Base-by-base conservation (phyloP, 2,329 filamentous ascomycete species). In the Diaporthe eres region DNA sequence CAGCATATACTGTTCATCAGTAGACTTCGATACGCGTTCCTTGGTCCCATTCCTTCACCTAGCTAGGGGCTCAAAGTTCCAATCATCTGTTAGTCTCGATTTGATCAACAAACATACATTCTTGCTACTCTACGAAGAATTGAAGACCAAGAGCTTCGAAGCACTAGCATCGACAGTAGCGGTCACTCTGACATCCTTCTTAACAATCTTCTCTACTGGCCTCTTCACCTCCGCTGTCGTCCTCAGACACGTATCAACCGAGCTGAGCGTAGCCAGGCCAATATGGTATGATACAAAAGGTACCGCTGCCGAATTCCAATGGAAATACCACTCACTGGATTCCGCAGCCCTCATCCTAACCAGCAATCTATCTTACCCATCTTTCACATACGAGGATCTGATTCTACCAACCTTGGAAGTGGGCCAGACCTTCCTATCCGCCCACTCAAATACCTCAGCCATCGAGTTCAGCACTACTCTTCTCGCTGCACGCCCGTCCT, bases 321-420 rank as follows among this genome's bases (percentile, higher is more conserved):
- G 22, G 19, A 2, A 31, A 37, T 34, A 60, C 57, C n/a, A 39
- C 19, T n/a, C 57, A 15, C 4, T 60, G 4, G 3, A 6, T 5
- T 25, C 34, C 2, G 31, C 57, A 25, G 57, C 34, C 1, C 34
- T 60, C 19, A 60, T 60, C 34, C 22, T 60, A 9, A 12, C 34
- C 34, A 42, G 2, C 57, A 60, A 60, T 25, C 22, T 60, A 17
- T 39, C 57, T 9, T 60, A 60, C 6, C 22, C 57, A 19, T 39
- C 57, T 60, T 60, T 60, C 57, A 60, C 57, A 12, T 60, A 60
- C 34, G 57, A 60, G 4, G 57, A 60, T 25, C 34, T 60, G 34
- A 25, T 60, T 42, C 34, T 60, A 15, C 57, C 57, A 25, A 39
- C 34, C 1, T 25, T 60, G 57, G 34, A 39, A 25, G 57, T 60